These are phyloP conservation scores for Pseudopediastrum boryanum DNA, from an alignment of 139 green algal genomes.

Conservation along the genomic window DNA sequence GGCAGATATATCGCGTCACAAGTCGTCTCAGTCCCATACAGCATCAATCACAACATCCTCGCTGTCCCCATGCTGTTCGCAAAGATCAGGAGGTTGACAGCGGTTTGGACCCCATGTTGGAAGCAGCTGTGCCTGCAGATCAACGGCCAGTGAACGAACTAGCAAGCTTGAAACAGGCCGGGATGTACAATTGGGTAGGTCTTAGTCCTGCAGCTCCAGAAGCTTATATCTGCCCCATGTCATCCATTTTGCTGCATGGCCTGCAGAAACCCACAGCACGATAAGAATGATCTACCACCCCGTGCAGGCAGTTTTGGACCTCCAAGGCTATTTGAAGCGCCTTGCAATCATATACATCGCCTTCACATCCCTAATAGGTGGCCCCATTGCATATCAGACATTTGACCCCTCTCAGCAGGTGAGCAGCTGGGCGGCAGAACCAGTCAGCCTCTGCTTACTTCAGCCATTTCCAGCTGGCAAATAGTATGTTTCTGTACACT, in stretches of 20 bases:
- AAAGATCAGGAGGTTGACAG: too few species aligned
- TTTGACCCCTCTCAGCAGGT: conserved; percentile 75
- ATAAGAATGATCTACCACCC: too few species aligned
- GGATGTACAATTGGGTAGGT: conserved; percentile 79
- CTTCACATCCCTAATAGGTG: conserved; percentile 69
- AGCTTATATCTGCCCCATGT: background rate
- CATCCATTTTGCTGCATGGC: background rate
- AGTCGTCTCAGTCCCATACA: too few species aligned
- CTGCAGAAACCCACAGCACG: too few species aligned
- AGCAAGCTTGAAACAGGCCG: conserved; percentile 65
- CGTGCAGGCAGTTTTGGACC: conserved; percentile 64
- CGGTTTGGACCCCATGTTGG: too few species aligned
- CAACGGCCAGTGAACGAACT: conserved; percentile 90
- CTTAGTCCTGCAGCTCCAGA: too few species aligned
- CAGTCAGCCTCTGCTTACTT: too few species aligned
- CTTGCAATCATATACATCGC: conserved; percentile 61
- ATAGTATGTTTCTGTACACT: background rate
- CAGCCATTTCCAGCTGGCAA: background rate
- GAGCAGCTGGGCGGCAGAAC: background rate
- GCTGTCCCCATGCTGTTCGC: too few species aligned
- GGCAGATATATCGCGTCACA: too few species aligned
- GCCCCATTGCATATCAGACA: conserved; percentile 82
- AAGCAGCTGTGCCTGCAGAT: conserved; percentile 75
- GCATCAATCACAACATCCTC: too few species aligned
- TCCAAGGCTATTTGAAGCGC: conserved; percentile 58